phyloP scores from a whole-genome alignment of 148 eudicot species.

The Silene conica region DNA sequence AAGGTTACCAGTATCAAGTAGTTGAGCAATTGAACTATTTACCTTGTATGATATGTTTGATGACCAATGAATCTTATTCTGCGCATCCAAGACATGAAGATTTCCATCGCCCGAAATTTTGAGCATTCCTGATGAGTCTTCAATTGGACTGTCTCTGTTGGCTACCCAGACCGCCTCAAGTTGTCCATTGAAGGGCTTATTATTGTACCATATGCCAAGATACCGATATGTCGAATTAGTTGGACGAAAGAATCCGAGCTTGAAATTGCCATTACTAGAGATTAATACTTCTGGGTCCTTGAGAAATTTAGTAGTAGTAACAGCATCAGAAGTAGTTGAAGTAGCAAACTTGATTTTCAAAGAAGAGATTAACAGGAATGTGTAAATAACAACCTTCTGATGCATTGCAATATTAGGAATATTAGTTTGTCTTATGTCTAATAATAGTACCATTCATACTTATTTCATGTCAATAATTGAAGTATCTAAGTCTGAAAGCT shows the following conservation, averaged over 20 bases:
- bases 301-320: constrained; percentile 10
- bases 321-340: background rate
- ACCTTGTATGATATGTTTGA: constrained; percentile 15
- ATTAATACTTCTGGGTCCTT: constrained; percentile 21
- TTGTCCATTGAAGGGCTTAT: background rate
- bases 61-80: constrained; percentile 32
- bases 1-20: constrained; percentile 42
- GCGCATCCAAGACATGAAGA: constrained; percentile 31
- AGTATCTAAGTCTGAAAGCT: background rate
- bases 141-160: constrained; percentile 40
- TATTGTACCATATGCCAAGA: constrained; percentile 33
- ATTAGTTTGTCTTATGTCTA: too few relatives aligned
- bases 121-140: constrained; percentile 30
- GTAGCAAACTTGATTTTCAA: background rate
- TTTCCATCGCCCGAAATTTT: constrained; percentile 25
- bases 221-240: constrained; percentile 28
- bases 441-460: too few relatives aligned
- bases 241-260: constrained; percentile 39
- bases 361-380: background rate
- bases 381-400: background rate
- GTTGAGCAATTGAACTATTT: constrained; percentile 21
- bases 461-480: background rate
- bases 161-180: constrained; percentile 43
- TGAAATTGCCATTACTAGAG: constrained; percentile 23
- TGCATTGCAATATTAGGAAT: background rate